phyloP scores from a whole-genome alignment of 495 filamentous ascomycete species.

The Talaromyces ruber region DNA sequence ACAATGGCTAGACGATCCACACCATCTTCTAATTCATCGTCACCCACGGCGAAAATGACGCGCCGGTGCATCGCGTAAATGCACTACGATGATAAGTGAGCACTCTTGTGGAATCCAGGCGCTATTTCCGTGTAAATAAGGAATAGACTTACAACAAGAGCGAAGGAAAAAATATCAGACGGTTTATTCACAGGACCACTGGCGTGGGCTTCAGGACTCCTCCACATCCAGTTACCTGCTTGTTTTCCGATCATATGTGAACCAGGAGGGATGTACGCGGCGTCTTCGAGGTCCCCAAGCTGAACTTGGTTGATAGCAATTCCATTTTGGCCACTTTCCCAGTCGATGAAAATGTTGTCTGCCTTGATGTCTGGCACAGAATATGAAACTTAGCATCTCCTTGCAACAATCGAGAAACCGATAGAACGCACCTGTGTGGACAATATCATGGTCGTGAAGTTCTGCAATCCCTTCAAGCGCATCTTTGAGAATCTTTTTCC shows the following conservation, averaged over 20 bases:
- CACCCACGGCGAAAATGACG: slow-evolving; percentile 18
- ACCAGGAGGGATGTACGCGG: slow-evolving; percentile 29
- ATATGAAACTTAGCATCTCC: background rate
- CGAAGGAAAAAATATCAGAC: slow-evolving; percentile 35
- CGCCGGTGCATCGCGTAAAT: slow-evolving; percentile 21
- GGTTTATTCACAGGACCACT: slow-evolving; percentile 24
- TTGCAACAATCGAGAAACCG: slow-evolving; percentile 6
- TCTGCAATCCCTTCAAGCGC: slow-evolving; percentile 32
- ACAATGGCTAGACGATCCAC: slow-evolving; percentile 39
- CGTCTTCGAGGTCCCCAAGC: slow-evolving; percentile 34
- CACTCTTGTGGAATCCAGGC: background rate
- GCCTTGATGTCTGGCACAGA: slow-evolving; percentile 19
- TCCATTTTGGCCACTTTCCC: slow-evolving; percentile 13
- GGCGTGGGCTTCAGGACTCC: slow-evolving; percentile 33
- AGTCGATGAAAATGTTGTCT: slow-evolving; percentile 22
- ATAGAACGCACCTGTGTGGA: slow-evolving; percentile 28
- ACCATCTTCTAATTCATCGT: slow-evolving; percentile 21
- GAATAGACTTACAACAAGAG: slow-evolving; percentile 28
- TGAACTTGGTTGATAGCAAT: slow-evolving; percentile 28
- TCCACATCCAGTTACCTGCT: slow-evolving; percentile 31
- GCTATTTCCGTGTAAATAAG: background rate
- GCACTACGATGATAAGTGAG: slow-evolving; percentile 12
- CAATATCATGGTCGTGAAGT: slow-evolving; percentile 39
- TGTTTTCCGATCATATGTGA: slow-evolving; percentile 22
- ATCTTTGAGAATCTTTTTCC: slow-evolving; percentile 36